Conservation (phyloP, 2,329 filamentous ascomycete species). For the Phialocephala sp. region DNA sequence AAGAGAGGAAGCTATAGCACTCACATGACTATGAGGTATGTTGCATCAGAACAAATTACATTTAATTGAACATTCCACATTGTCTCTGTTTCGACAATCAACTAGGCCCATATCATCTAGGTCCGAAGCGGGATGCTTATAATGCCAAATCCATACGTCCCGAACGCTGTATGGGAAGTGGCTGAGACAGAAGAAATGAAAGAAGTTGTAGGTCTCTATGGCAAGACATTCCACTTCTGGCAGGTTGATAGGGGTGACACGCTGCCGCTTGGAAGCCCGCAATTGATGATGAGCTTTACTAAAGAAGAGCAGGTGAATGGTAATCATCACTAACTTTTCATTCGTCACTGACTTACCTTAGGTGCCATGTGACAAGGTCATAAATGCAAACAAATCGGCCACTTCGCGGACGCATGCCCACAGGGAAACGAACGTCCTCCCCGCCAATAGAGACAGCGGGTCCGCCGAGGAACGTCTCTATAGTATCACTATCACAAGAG, state of each 20-base stretch:
- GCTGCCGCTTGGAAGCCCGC: constrained; percentile 64
- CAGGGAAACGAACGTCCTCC: no score
- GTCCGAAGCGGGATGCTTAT: constrained; percentile 69
- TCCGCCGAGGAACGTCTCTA: no score
- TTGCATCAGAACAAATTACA: constrained; percentile 68
- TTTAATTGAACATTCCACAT: constrained; percentile 58
- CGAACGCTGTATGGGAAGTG: constrained; percentile 70
- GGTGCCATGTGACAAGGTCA: constrained; percentile 24
- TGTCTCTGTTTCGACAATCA: not conserved
- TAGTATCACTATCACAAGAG: no score
- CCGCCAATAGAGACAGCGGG: no score
- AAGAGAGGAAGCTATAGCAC: constrained; percentile 82
- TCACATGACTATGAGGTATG: constrained; percentile 68
- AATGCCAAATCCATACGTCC: constrained; percentile 67
- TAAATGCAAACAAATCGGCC: no score
- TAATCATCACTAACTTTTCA: not conserved
- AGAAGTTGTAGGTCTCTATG: constrained; percentile 75
- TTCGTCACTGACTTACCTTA: not conserved
- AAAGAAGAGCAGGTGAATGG: constrained; percentile 52
- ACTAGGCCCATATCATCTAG: constrained; percentile 6
- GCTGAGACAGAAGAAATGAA: constrained; percentile 84
- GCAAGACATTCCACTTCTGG: constrained; percentile 88
- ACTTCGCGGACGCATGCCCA: no score
- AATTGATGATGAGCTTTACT: constrained; percentile 69
- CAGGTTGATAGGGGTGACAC: constrained; percentile 76